Base-by-base conservation (phyloP, 2,329 filamentous ascomycete genomes). In the Fusarium globosum region DNA sequence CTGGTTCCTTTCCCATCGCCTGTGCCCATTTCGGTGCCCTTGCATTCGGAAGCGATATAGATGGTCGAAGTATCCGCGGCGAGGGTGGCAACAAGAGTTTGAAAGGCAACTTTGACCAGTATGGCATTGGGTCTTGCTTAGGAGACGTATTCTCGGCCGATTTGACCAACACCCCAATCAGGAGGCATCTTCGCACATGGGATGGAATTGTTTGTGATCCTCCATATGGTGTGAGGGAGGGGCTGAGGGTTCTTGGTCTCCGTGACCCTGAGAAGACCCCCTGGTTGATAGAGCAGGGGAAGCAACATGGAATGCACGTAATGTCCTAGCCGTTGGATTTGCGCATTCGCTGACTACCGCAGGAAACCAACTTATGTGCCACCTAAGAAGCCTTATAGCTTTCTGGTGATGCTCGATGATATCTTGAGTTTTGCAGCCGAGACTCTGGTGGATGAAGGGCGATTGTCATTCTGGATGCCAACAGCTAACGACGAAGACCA, bases 391-490 rank as follows among this genome's bases (percentile, higher is more conserved):
- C 94, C 95, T 0, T 99, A 99, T 82, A 94, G 94, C 76, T 98
- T 99, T 81, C 86, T 93, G 43, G 92, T 94, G 11, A 95, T 99
- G 90, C 88, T 98, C 26, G 91, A 95, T 78, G 95, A 98, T 80
- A 94, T 99, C 59, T 88, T 98, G 11, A 88, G 91, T 26, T 98
- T 99, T 79, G 91, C 94, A 10, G 88, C 91, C 2, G 86, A 89
- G 18, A 94, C 92, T 3, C 86, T 99, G 2, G 93, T 97, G 13
- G 91, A 94, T 59, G 84, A 90, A 71, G 96, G 94, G 0, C 88
- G 96, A 35, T 81, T 99, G 15, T 94, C 93, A 13, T 97, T 99
- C 86, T 99, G 96, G 96, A 97, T 98, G 94, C 96, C 96, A 1
- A 97, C 95, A 0, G 92, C 94, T 35, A 95, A 94, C 79, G 89